phyloP scores from a whole-genome alignment of 108 stramenopile species.

The Pseudonitzschia delicatissima region DNA sequence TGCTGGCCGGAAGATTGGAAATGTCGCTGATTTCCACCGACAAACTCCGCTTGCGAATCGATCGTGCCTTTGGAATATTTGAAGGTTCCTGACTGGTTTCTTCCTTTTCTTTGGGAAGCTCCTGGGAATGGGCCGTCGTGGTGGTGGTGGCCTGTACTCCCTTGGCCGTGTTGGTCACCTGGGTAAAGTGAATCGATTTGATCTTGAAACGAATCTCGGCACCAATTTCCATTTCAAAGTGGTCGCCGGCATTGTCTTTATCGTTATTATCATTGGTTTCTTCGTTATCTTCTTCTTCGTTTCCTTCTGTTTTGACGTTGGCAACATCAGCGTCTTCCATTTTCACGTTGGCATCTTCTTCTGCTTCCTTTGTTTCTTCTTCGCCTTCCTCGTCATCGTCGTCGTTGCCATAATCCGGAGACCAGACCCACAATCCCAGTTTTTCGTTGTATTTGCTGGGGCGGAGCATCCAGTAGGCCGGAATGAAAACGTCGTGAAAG shows the following conservation, averaged over 20 bases:
- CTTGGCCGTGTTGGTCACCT: slow-evolving; percentile 82
- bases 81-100: too few relatives aligned
- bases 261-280: slow-evolving; percentile 29
- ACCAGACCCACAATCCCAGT: slow-evolving; percentile 75
- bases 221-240: slow-evolving; percentile 83
- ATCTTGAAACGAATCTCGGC: slow-evolving; percentile 85
- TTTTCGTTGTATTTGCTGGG: slow-evolving; percentile 62
- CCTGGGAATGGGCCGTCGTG: slow-evolving; percentile 42
- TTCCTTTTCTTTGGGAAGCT: slow-evolving; percentile 10
- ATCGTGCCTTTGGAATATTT: slow-evolving; percentile 12
- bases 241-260: slow-evolving; percentile 37
- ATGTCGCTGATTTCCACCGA: slow-evolving; percentile 71
- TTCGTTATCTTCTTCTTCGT: slow-evolving; percentile 9
- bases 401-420: slow-evolving; percentile 62
- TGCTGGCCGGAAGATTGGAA: slow-evolving; percentile 50
- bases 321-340: slow-evolving; percentile 1
- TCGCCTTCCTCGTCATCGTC: slow-evolving; percentile 35
- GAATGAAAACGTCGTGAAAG: slow-evolving; percentile 86
- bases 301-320: slow-evolving; percentile 22
- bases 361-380: not conserved
- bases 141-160: slow-evolving; percentile 80
- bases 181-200: slow-evolving; percentile 83
- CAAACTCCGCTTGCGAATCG: slow-evolving; percentile 64
- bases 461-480: slow-evolving; percentile 83
- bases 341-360: not conserved